These are phyloP conservation scores for Aspergillus unguis DNA, from an alignment of 2,329 filamentous ascomycete genomes.

Conservation along the genomic window DNA sequence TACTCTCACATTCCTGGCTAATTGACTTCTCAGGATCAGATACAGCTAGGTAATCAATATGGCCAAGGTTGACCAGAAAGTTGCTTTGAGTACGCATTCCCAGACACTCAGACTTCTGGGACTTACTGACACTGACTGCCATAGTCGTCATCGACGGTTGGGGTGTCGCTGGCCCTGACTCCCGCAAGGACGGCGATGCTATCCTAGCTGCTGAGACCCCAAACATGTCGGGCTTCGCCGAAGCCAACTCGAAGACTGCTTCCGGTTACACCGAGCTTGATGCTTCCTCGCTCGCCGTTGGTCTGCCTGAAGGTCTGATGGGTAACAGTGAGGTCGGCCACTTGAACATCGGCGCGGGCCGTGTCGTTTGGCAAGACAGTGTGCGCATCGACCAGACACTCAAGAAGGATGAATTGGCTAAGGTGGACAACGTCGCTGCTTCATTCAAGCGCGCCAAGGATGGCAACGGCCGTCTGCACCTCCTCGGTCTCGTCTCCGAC, in stretches of 20 bases:
- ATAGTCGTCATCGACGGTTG: slow-evolving; percentile 98
- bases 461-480: slow-evolving; percentile 86
- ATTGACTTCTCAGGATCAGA: slow-evolving; percentile 5
- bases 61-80: slow-evolving; percentile 66
- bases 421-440: slow-evolving; percentile 72
- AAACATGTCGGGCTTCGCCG: slow-evolving; percentile 82
- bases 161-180: slow-evolving; percentile 79
- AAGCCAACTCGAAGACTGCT: slow-evolving; percentile 63
- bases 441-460: slow-evolving; percentile 77
- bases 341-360: slow-evolving; percentile 94
- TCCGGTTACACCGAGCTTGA: slow-evolving; percentile 91
- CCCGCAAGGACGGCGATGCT: slow-evolving; percentile 86
- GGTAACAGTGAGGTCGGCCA: slow-evolving; percentile 98
- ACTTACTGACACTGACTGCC: slow-evolving; percentile 29
- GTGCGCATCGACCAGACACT: slow-evolving; percentile 93
- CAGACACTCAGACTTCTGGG: slow-evolving; percentile 19
- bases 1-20: no score
- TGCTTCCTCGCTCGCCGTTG: slow-evolving; percentile 91
- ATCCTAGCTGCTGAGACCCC: slow-evolving; percentile 92
- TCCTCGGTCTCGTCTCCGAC: slow-evolving; percentile 88
- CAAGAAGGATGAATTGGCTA: slow-evolving; percentile 76
- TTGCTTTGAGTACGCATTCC: slow-evolving; percentile 59
- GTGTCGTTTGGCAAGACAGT: slow-evolving; percentile 97
- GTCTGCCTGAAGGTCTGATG: slow-evolving; percentile 95
- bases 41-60: slow-evolving; percentile 45